Conservation (phyloP, 805 yeast species). For the Candida suzukii region DNA sequence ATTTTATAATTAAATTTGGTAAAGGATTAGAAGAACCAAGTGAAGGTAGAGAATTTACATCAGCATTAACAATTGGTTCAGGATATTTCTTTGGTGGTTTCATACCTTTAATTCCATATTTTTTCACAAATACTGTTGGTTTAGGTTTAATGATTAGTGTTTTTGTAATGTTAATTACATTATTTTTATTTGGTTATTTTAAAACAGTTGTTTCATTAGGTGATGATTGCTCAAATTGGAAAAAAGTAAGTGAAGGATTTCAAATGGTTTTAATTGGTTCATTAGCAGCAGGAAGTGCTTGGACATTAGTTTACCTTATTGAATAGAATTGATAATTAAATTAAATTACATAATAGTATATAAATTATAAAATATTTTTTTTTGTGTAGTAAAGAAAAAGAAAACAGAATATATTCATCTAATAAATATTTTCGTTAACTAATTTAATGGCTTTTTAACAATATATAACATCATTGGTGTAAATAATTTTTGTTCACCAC, state of each 20-base stretch:
- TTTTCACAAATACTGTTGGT: constrained; percentile 69
- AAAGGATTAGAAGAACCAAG: constrained; percentile 95
- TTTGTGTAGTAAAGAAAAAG: background rate
- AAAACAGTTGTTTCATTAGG: constrained; percentile 86
- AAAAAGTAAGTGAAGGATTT: constrained; percentile 68
- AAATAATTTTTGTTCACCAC: constrained; percentile 84
- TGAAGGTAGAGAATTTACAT: constrained; percentile 79
- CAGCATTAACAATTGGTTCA: constrained; percentile 85
- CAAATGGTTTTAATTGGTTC: constrained; percentile 96
- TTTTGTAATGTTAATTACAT: constrained; percentile 74
- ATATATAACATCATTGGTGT: constrained; percentile 97
- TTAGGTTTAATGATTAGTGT: constrained; percentile 72
- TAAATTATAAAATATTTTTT: background rate
- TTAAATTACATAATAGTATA: too few species aligned
- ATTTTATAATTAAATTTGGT: constrained; percentile 81
- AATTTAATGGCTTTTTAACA: constrained; percentile 65
- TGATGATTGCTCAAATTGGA: constrained; percentile 52
- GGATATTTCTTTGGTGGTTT: constrained; percentile 91
- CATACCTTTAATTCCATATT: constrained; percentile 86
- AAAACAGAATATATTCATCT: background rate
- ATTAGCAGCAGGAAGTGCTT: constrained; percentile 95
- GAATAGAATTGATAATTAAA: constrained; percentile 35
- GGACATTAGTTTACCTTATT: constrained; percentile 79
- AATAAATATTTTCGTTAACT: background rate
- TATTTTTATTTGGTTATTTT: constrained; percentile 79